Conservation (phyloP, 2,329 filamentous ascomycete genomes). For the Cryphonectria parasitica region DNA sequence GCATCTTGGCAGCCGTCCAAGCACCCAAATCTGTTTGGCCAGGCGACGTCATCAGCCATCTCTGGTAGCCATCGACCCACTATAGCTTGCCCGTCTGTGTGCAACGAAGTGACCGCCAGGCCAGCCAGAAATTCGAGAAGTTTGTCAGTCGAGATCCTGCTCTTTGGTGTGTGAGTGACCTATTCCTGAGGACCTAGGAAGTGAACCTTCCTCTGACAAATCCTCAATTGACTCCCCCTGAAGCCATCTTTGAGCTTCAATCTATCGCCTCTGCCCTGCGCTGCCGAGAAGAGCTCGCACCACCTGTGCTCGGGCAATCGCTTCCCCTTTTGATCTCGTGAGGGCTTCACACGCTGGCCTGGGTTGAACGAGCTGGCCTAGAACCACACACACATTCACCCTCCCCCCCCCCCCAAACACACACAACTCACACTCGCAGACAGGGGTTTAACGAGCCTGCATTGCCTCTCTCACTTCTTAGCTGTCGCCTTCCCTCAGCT, state of each 20-base stretch:
- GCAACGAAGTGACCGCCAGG: background rate
- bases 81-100: background rate
- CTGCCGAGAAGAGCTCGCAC: background rate
- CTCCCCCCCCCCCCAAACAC: too few species aligned
- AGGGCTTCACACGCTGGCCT: background rate
- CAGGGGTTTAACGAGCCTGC: background rate
- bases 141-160: background rate
- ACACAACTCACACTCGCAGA: too few species aligned
- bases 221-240: background rate
- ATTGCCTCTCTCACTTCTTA: too few species aligned
- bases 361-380: background rate
- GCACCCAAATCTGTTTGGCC: background rate
- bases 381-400: background rate
- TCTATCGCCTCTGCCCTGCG: background rate
- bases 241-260: background rate
- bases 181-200: background rate
- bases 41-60: constrained; percentile 3
- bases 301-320: background rate
- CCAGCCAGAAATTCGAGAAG: background rate
- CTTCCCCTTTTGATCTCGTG: constrained; percentile 5
- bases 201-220: background rate
- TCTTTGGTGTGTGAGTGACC: background rate
- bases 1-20: background rate
- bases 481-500: background rate
- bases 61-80: background rate